Percentiles rank a stretch among this genome's conserved stretches.
These are phyloP conservation scores for Pouteria glomerata DNA, from an alignment of 148 eudicot genomes.

Conservation along the genomic window DNA sequence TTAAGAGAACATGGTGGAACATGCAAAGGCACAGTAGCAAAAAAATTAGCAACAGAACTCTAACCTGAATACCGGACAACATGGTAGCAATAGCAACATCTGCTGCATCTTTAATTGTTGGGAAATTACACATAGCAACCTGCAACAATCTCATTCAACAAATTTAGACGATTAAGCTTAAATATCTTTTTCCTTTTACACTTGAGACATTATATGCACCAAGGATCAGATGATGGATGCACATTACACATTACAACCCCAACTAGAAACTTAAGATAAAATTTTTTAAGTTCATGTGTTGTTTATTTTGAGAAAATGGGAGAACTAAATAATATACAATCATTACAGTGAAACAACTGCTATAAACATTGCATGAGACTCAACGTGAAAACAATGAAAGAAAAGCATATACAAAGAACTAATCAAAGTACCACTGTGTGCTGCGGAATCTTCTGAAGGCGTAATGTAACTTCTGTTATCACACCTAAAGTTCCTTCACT, in stretches of 20 bases:
- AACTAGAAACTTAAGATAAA: background rate
- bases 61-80: slow-evolving; percentile 90
- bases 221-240: too few species aligned
- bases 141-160: slow-evolving; percentile 19
- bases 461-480: slow-evolving; percentile 91
- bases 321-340: background rate
- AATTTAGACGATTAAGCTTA: background rate
- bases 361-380: background rate
- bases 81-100: slow-evolving; percentile 94
- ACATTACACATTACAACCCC: too few species aligned
- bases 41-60: slow-evolving; percentile 3
- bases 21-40: background rate
- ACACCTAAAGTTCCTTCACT: slow-evolving; percentile 99
- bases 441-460: slow-evolving; percentile 89
- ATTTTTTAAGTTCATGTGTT: background rate
- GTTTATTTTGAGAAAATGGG: background rate
- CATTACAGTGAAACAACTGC: background rate
- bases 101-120: slow-evolving; percentile 92
- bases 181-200: background rate
- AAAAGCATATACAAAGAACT: slow-evolving; percentile 1
- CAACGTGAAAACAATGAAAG: background rate
- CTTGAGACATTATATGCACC: background rate
- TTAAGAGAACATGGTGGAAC: background rate
- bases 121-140: slow-evolving; percentile 98
- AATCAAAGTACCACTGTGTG: slow-evolving; percentile 59